phyloP scores from a whole-genome alignment of 495 filamentous ascomycete genomes.

The Penicillium flavigenum region DNA sequence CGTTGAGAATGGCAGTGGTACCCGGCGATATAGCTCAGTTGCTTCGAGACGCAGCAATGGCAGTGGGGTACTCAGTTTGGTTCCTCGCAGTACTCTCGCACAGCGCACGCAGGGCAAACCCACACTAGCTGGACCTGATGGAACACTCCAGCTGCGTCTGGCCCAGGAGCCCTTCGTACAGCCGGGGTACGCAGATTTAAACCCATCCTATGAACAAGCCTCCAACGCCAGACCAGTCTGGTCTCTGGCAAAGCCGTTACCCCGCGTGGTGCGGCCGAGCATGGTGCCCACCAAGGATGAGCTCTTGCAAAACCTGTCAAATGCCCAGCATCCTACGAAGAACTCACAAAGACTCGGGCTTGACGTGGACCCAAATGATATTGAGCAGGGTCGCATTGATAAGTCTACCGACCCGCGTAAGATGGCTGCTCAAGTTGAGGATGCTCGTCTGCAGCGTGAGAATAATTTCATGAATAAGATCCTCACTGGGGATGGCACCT shows the following conservation, averaged over 20 bases:
- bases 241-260: constrained; percentile 50
- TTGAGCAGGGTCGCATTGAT: constrained; percentile 37
- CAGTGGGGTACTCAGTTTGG: constrained; percentile 27
- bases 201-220: constrained; percentile 46
- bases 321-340: constrained; percentile 33
- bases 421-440: constrained; percentile 45
- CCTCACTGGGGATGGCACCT: constrained; percentile 29
- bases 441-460: constrained; percentile 45
- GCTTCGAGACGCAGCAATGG: constrained; percentile 22
- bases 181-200: constrained; percentile 44
- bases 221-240: constrained; percentile 47
- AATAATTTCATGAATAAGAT: constrained; percentile 42
- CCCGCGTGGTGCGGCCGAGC: constrained; percentile 45
- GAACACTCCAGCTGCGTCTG: constrained; percentile 33
- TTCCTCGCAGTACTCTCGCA: constrained; percentile 32
- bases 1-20: constrained; percentile 6
- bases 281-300: constrained; percentile 47
- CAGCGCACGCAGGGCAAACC: constrained; percentile 36
- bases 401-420: constrained; percentile 36
- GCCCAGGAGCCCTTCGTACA: constrained; percentile 45
- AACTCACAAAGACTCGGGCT: constrained; percentile 39
- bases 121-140: constrained; percentile 40
- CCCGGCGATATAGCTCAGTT: constrained; percentile 27
- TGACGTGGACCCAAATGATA: constrained; percentile 41
- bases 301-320: constrained; percentile 30